Evolutionary conservation across 164 flowering plant genomes (phyloP), one percentile per base, ranked within the genome.

Genomic region (Houttuynia cordata): DNA sequence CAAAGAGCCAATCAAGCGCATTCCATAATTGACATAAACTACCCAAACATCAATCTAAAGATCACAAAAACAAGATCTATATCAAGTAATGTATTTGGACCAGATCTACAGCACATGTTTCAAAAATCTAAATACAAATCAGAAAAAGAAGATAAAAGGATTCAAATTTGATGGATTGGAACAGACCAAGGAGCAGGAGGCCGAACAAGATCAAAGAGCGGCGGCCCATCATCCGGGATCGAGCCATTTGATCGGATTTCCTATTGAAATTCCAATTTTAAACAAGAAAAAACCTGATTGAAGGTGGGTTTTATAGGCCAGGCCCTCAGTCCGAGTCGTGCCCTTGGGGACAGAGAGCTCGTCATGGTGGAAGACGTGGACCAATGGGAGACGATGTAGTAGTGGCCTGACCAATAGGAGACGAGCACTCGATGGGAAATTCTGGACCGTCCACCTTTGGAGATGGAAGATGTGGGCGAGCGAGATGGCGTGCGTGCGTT

Each of bases 141-240:
- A 30, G 4, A 30, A 30, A 30, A 6, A 30, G 2, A 6, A 30
- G 6, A 30, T 2, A 2, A 30, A 6, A 30, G 37, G 2, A 30
- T 30, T 6, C 4, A 30, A 30, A 2, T 30, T 6, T 30, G 37
- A 30, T 6, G 6, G 37, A 30, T 30, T 30, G 37, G 6, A 30
- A 30, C 37, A 68, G 56, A 83, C 88, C 88, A 59, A 67, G 56
- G 9, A 76, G 63, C 22, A 81, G 52, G 59, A 83, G 76, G 12
- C 80, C 78, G 0, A 68, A 30, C 1, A 78, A 76, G 64, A 80
- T 67, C 59, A 69, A 62, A 56, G 79, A 72, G 1, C 77, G 68
- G 42, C 81, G 78, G 15, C 71, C 74, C 59, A 76, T 68, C 78
- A 20, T 22, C 13, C 22, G n/a, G 3, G 15, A 21, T 62, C 47